These are phyloP conservation scores for Elsinoe batatas DNA, from an alignment of 2,329 filamentous ascomycete genomes.

Conservation along the genomic window DNA sequence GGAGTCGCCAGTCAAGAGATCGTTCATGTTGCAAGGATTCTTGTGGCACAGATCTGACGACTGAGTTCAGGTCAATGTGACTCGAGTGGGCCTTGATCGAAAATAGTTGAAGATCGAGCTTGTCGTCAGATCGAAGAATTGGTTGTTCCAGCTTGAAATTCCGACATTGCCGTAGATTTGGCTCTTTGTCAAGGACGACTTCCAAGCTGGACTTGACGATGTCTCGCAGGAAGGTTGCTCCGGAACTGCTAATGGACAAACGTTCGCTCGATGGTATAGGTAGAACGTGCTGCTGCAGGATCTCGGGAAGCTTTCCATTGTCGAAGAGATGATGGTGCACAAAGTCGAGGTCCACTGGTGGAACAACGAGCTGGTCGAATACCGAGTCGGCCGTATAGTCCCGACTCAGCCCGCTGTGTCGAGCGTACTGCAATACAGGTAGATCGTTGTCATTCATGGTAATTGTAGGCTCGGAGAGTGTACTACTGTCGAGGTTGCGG, in stretches of 20 bases:
- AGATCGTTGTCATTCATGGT: conserved; percentile 21
- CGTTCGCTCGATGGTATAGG: background rate
- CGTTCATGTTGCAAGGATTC: conserved; percentile 28
- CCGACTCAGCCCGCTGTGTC: conserved; percentile 34
- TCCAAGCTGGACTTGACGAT: conserved; percentile 12
- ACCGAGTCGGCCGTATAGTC: conserved; percentile 24
- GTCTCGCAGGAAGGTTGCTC: conserved; percentile 19
- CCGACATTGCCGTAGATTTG: background rate
- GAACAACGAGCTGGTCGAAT: background rate
- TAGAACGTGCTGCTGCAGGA: background rate
- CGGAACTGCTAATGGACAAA: conserved; percentile 23
- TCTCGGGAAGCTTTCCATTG: background rate
- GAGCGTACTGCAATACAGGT: conserved; percentile 39
- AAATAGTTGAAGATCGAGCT: conserved; percentile 29
- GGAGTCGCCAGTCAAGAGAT: conserved; percentile 33
- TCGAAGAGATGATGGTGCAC: background rate
- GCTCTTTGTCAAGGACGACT: conserved; percentile 10
- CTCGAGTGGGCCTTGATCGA: conserved; percentile 6
- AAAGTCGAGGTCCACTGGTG: background rate
- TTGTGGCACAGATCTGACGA: background rate
- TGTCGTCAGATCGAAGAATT: conserved; percentile 36
- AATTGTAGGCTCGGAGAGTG: background rate
- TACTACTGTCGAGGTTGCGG: background rate
- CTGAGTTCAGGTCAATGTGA: too few relatives aligned
- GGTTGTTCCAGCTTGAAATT: conserved; percentile 37